Base-by-base conservation (phyloP, 768 basidiomycete genomes). In the Terana coerulea region DNA sequence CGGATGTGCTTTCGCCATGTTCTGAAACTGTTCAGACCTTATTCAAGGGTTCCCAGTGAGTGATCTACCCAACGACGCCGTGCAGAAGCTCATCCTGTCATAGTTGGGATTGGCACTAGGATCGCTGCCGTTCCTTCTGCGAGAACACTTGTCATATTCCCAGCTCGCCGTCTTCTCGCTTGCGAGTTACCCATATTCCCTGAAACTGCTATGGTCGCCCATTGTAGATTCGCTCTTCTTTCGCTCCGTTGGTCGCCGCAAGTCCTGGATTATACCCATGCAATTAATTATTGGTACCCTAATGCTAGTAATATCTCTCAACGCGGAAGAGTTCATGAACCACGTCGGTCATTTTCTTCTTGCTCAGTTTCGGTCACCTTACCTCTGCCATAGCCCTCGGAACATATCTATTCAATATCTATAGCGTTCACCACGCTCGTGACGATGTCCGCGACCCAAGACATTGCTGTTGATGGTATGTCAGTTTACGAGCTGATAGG, bases 211-310 rank as follows among this genome's bases (percentile, higher is more conserved):
- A 57, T 98, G 95, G 95, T 95, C 93, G 6, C 97, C 97, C 46
- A 87, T 99, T 55, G 92, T 99, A 49, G 97, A 99, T 64, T 90
- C 95, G 1, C 74, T 88, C 57, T 99, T 88, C 68, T 74, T 87
- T 61, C 71, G 81, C 31, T 85, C 81, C 35, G 59, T 95, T 55
- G 97, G 97, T n/a, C 85, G 97, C 44, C 78, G 97, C 57, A 99
- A 98, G 69, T 94, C 91, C 55, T 99, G 97, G 97, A 98, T 99
- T 59, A 86, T 98, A 55, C 97, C 97, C 37, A 97, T 99, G 78
- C 97, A 99, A 67, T 66, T 85, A 28, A 82, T 93, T 57, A 88
- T 98, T 44, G 97, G 93, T 35, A 75, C 79, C 35, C 71, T 93
- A 53, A 90, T 91, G 88, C 61, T 90, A 31, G 84, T 83, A 60